phyloP scores from a whole-genome alignment of 768 basidiomycete species.

The Tubosaeta sp. region DNA sequence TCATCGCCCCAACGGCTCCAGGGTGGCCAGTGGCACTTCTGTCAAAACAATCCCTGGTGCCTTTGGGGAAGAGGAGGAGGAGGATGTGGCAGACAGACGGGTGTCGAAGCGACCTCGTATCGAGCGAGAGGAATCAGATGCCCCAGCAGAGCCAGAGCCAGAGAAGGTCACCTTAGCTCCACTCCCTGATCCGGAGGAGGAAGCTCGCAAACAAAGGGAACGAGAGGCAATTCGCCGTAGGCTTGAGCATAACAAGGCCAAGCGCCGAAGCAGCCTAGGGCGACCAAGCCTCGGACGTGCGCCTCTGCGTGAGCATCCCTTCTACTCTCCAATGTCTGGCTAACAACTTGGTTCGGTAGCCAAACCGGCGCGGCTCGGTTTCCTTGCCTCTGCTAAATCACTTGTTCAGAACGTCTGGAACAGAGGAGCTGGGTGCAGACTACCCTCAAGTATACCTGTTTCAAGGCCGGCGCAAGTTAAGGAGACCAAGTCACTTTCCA shows the following conservation, averaged over 20 bases:
- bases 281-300: constrained; percentile 39
- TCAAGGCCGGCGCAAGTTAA: constrained; percentile 22
- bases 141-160: constrained; percentile 12
- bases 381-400: constrained; percentile 64
- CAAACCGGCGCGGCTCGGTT: constrained; percentile 57
- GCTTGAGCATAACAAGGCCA: constrained; percentile 62
- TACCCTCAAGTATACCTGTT: constrained; percentile 23
- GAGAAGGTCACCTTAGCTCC: constrained; percentile 36
- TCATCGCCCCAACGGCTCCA: constrained; percentile 23
- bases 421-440: constrained; percentile 39
- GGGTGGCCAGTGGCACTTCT: constrained; percentile 24
- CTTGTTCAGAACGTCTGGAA: constrained; percentile 74
- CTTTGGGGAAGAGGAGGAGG: constrained; percentile 52
- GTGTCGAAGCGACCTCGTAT: constrained; percentile 44
- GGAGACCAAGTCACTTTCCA: constrained; percentile 12
- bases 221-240: constrained; percentile 58
- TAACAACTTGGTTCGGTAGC: constrained; percentile 26
- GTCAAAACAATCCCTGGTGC: constrained; percentile 47
- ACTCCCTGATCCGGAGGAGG: constrained; percentile 21
- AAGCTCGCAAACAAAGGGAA: constrained; percentile 39
- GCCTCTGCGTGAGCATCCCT: constrained; percentile 35
- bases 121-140: constrained; percentile 27
- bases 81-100: constrained; percentile 34
- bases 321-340: neutral
- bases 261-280: constrained; percentile 65